A percentile compares a stretch with the other conserved stretches of the same genome.
These are phyloP conservation scores for Plasmodium coatneyi DNA, from an alignment of 169 alveolate species.

Conservation along the genomic window DNA sequence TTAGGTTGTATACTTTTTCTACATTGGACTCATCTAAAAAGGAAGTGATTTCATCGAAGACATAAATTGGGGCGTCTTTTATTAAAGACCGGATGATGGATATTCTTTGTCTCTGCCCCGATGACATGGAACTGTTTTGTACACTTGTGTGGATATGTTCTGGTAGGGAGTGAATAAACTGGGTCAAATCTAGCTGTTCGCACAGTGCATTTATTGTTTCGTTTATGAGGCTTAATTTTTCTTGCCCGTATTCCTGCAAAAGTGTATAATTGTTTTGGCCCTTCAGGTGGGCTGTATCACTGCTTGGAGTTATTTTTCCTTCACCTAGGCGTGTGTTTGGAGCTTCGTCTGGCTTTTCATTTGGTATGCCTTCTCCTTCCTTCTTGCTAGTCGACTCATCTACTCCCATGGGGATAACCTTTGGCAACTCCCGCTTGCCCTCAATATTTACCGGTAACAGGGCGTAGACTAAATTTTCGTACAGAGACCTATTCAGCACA, in stretches of 20 bases:
- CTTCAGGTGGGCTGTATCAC: background rate
- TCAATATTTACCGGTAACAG: conserved; percentile 3
- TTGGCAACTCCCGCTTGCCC: background rate
- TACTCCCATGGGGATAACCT: background rate
- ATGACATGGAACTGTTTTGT: conserved; percentile 40
- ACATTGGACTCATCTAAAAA: conserved; percentile 54
- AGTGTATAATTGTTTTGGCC: background rate
- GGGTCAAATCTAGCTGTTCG: conserved; percentile 32
- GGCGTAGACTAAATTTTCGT: conserved; percentile 47
- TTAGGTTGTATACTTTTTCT: conserved; percentile 40
- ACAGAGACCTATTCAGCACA: conserved; percentile 39
- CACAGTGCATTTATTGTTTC: conserved; percentile 25
- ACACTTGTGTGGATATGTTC: conserved; percentile 11
- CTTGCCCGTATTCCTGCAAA: conserved; percentile 5
- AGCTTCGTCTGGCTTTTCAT: background rate
- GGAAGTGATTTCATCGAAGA: conserved; percentile 68
- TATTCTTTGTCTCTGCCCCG: conserved; percentile 71
- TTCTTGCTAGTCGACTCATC: background rate
- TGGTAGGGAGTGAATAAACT: conserved; percentile 49
- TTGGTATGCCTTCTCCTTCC: background rate
- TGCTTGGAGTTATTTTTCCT: too few relatives aligned
- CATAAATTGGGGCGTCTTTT: conserved; percentile 48
- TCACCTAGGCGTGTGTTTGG: background rate
- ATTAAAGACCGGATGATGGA: conserved; percentile 61
- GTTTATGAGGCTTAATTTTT: conserved; percentile 24